These are phyloP conservation scores for Jimgerdemannia flammicorona DNA, from an alignment of 192 early-diverging fungal genomes.

Conservation along the genomic window DNA sequence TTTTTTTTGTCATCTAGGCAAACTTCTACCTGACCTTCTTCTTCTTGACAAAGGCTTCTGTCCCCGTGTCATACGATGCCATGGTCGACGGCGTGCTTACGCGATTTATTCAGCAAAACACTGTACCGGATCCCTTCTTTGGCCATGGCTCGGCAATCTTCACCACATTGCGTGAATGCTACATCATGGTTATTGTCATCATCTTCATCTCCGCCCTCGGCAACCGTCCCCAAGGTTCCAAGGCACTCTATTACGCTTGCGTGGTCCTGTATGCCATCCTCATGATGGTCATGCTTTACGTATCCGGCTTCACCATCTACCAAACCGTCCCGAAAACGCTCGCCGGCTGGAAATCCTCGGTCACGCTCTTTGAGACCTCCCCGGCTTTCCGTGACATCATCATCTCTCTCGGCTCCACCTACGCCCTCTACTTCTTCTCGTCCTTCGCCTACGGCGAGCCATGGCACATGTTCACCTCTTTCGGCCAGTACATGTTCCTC, in stretches of 20 bases:
- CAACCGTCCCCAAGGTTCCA: conserved; percentile 93
- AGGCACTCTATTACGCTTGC: conserved; percentile 59
- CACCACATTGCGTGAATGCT: conserved; percentile 65
- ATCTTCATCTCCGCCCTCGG: conserved; percentile 90
- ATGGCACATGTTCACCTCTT: conserved; percentile 75
- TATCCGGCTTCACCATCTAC: conserved; percentile 60
- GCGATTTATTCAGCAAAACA: conserved; percentile 23
- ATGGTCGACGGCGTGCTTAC: conserved; percentile 5
- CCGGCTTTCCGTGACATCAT: conserved; percentile 51
- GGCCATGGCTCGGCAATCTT: conserved; percentile 58
- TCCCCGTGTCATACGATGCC: conserved; percentile 17
- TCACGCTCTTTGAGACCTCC: conserved; percentile 4
- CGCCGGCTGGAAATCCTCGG: conserved; percentile 16
- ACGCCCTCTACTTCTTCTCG: conserved; percentile 62
- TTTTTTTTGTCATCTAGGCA: conserved; percentile 31
- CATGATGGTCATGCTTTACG: conserved; percentile 71
- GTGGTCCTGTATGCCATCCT: conserved; percentile 55
- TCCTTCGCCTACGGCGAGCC: conserved; percentile 67
- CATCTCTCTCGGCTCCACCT: conserved; percentile 59
- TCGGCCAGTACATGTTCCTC: conserved; percentile 68
- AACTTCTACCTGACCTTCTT: conserved; percentile 92
- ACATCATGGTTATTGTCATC: conserved; percentile 75
- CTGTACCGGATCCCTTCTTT: conserved; percentile 62
- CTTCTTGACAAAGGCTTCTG: conserved; percentile 62
- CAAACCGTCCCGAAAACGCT: conserved; percentile 31